These are phyloP conservation scores for Scedosporium dehoogii DNA, from an alignment of 2,329 filamentous ascomycete species.

Conservation along the genomic window DNA sequence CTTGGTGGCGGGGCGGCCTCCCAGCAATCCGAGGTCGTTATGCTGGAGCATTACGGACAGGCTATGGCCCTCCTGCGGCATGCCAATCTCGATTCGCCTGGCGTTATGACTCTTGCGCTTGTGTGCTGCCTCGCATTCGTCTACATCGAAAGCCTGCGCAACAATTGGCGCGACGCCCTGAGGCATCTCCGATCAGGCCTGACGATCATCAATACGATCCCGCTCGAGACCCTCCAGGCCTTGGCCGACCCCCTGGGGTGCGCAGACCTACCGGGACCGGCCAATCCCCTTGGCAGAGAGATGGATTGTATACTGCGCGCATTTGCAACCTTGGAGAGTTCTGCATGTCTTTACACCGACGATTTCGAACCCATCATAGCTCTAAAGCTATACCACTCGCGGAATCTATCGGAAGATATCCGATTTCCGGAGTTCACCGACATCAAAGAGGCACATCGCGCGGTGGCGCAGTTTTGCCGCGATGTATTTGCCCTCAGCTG, in stretches of 20 bases:
- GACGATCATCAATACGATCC: constrained; percentile 19
- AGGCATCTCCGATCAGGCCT: constrained; percentile 20
- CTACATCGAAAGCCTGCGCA: constrained; percentile 19
- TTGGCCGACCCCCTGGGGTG: constrained; percentile 2
- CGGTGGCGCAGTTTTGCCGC: not conserved
- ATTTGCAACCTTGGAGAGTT: constrained; percentile 15
- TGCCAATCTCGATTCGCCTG: constrained; percentile 2
- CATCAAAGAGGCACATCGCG: constrained; percentile 1
- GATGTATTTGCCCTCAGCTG: not conserved
- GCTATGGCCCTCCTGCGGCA: constrained; percentile 23
- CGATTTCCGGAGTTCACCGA: not conserved
- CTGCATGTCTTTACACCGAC: constrained; percentile 12
- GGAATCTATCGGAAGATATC: not conserved
- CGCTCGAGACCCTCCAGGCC: constrained; percentile 12
- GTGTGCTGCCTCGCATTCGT: constrained; percentile 23
- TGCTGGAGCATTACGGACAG: constrained; percentile 27
- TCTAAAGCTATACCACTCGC: not conserved
- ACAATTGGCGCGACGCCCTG: constrained; percentile 16
- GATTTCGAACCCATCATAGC: constrained; percentile 12
- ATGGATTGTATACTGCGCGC: constrained; percentile 14
- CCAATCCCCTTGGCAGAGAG: constrained; percentile 2
- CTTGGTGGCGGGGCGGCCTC: constrained; percentile 14
- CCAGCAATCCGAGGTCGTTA: constrained; percentile 19
- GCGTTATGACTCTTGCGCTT: constrained; percentile 15
- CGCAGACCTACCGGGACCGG: not conserved